phyloP scores from a whole-genome alignment of 192 early-diverging fungal species.

The Haplosporangium gracile region DNA sequence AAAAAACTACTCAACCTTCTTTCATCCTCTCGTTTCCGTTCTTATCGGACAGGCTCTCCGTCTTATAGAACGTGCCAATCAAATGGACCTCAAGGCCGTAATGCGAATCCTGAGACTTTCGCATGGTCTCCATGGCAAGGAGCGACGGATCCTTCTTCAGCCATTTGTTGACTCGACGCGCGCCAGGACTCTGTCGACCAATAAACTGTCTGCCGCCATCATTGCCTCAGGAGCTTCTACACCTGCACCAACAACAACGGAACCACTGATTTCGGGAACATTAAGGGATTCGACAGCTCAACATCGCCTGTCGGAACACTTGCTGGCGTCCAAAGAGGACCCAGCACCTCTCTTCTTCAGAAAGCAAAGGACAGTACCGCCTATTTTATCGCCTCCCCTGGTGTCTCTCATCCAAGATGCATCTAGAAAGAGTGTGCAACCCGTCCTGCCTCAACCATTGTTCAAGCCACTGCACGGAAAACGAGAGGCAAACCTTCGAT shows the following conservation, averaged over 20 bases:
- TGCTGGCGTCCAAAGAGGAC: background rate
- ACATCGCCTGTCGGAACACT: background rate
- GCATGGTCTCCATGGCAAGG: slow-evolving; percentile 32
- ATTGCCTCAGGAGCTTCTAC: background rate
- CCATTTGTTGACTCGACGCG: slow-evolving; percentile 39
- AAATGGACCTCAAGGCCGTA: slow-evolving; percentile 39
- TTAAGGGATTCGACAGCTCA: background rate
- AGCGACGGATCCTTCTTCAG: slow-evolving; percentile 36
- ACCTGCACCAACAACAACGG: background rate
- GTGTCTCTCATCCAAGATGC: slow-evolving; percentile 14
- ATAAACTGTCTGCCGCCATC: slow-evolving; percentile 26
- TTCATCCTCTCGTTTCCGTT: background rate
- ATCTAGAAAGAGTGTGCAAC: slow-evolving; percentile 25
- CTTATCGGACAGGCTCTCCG: slow-evolving; percentile 31
- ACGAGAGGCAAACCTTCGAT: slow-evolving; percentile 47
- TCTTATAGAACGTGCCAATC: slow-evolving; percentile 45
- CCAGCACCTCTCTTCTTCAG: slow-evolving; percentile 25
- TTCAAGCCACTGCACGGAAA: slow-evolving; percentile 47
- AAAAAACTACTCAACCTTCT: too few relatives aligned
- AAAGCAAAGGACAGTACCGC: slow-evolving; percentile 35
- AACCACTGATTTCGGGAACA: background rate
- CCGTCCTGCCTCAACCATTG: slow-evolving; percentile 29
- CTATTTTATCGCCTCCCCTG: slow-evolving; percentile 17
- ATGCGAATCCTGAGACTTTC: slow-evolving; percentile 29
- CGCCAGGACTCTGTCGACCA: slow-evolving; percentile 8